Percentiles rank a stretch among this genome's conserved stretches.
phyloP scores from a whole-genome alignment of 2,329 filamentous ascomycete species.

The Colletotrichum caudatum region DNA sequence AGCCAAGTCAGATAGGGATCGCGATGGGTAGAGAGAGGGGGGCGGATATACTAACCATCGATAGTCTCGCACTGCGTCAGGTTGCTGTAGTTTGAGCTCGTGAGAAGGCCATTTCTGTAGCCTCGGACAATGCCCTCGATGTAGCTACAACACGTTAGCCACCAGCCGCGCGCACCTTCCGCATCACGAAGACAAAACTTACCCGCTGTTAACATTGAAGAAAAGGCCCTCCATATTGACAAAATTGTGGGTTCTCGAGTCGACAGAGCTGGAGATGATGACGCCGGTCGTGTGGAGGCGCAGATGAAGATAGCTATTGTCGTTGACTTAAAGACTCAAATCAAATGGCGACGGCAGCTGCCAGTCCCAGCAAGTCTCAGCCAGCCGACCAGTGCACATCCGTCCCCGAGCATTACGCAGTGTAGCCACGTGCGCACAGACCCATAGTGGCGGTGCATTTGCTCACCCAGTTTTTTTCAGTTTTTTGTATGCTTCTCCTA shows the following conservation, averaged over 20 bases:
- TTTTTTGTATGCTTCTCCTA: no score
- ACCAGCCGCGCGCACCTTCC: conserved; percentile 1
- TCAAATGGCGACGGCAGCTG: conserved; percentile 29
- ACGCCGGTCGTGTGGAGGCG: conserved; percentile 40
- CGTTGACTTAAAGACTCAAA: conserved; percentile 33
- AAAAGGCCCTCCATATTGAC: conserved; percentile 86
- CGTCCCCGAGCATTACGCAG: conserved; percentile 26
- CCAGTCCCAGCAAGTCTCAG: conserved; percentile 32
- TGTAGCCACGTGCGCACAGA: conserved; percentile 24
- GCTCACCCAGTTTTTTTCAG: not conserved
- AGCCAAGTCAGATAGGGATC: conserved; percentile 32
- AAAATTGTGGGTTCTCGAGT: conserved; percentile 25
- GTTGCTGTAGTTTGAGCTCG: conserved; percentile 91
- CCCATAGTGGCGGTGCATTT: not conserved
- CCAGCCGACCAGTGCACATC: conserved; percentile 19
- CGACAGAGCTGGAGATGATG: conserved; percentile 21
- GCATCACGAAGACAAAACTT: conserved; percentile 48
- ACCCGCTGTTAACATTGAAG: conserved; percentile 96
- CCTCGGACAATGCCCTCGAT: conserved; percentile 97
- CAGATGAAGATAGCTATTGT: conserved; percentile 34
- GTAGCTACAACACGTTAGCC: conserved; percentile 71
- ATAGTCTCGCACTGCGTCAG: conserved; percentile 97
- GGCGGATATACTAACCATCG: conserved; percentile 75
- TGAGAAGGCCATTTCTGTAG: conserved; percentile 94
- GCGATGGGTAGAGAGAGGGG: conserved; percentile 2